phyloP scores from a whole-genome alignment of 371 early-diverging fungal genomes.

The Basidiobolus heterosporus region DNA sequence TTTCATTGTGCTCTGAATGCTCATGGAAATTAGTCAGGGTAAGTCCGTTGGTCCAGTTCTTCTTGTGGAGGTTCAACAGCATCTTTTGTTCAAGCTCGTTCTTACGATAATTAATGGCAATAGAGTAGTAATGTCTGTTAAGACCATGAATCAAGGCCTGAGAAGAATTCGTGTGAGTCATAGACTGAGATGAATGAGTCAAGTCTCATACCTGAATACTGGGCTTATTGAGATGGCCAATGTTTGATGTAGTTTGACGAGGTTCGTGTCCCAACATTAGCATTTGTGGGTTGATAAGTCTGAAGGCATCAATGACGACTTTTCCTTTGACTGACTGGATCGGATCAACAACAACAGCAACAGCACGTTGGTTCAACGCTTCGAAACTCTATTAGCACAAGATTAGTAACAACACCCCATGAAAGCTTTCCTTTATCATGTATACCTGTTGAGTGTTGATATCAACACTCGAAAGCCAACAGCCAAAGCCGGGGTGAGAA shows the following conservation, averaged over 20 bases:
- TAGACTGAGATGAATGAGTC: conserved; percentile 1
- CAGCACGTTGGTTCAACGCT: conserved; percentile 88
- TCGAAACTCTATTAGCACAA: conserved; percentile 85
- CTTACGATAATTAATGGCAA: conserved; percentile 97
- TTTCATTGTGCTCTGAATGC: conserved; percentile 66
- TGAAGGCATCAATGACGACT: conserved; percentile 99
- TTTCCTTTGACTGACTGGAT: conserved; percentile 99
- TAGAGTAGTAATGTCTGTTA: conserved; percentile 98
- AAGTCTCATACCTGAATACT: conserved; percentile 62
- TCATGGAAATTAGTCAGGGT: conserved; percentile 67
- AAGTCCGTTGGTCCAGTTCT: conserved; percentile 97
- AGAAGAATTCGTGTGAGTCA: neutral
- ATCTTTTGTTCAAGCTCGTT: conserved; percentile 98
- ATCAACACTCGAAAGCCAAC: conserved; percentile 99
- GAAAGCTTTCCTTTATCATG: neutral
- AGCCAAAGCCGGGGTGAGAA: conserved; percentile 99
- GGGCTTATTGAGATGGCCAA: conserved; percentile 98
- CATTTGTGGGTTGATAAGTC: conserved; percentile 85
- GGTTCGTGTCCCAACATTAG: conserved; percentile 87
- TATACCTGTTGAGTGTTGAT: conserved; percentile 96
- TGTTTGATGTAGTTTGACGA: conserved; percentile 98
- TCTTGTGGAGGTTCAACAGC: conserved; percentile 96
- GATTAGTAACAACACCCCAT: neutral
- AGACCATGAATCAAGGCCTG: conserved; percentile 96
- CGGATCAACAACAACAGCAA: conserved; percentile 99